Conservation (phyloP, 176 grass and related monocot species). For the Otatea glauca region DNA sequence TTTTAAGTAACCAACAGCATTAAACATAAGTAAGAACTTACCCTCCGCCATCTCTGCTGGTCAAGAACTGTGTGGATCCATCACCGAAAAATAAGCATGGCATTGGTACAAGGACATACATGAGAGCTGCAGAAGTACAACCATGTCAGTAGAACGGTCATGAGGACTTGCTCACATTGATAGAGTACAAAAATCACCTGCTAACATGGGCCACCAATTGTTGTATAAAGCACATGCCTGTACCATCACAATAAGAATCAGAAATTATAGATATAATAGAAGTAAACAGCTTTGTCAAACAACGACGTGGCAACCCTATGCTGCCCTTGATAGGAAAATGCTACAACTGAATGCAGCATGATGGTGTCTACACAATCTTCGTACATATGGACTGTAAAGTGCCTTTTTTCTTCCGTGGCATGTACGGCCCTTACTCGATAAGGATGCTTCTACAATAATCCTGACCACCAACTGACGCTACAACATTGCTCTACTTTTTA, state of each 20-base stretch:
- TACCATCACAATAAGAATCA: slow-evolving; percentile 35
- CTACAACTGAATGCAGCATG: not conserved
- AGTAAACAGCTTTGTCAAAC: not conserved
- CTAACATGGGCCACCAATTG: slow-evolving; percentile 99
- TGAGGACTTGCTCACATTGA: not conserved
- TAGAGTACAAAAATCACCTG: slow-evolving; percentile 62
- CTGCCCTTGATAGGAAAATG: not conserved
- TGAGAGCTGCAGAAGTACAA: slow-evolving; percentile 63
- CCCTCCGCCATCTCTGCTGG: slow-evolving; percentile 84
- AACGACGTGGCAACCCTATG: not conserved
- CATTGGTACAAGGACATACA: slow-evolving; percentile 97
- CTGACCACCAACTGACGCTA: not conserved
- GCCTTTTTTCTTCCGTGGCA: not conserved
- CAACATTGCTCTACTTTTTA: not conserved
- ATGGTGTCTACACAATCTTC: not conserved
- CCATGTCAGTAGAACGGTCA: slow-evolving; percentile 43
- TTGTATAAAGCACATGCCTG: slow-evolving; percentile 97
- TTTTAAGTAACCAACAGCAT: not conserved
- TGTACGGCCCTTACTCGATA: not conserved
- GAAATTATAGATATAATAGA: not conserved
- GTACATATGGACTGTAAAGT: not conserved
- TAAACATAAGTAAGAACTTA: slow-evolving; percentile 53
- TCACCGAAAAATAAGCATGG: slow-evolving; percentile 96
- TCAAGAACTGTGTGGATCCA: slow-evolving; percentile 90
- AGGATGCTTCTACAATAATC: slow-evolving; percentile 15